phyloP scores from a whole-genome alignment of 176 grass and related monocot species.

The Oryza brachyantha region DNA sequence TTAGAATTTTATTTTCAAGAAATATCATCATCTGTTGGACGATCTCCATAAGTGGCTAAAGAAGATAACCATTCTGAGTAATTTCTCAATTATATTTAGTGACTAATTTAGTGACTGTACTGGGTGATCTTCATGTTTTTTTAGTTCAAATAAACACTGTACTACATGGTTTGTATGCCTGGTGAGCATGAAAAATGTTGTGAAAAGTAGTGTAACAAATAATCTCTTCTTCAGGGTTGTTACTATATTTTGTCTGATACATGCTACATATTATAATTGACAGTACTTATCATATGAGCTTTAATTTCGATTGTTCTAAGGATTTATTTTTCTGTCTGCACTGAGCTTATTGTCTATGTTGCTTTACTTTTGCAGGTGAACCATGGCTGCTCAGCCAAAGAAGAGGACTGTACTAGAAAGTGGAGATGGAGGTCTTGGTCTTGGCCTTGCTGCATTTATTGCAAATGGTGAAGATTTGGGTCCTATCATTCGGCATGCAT shows the following conservation, averaged over 20 bases:
- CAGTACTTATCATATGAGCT: background rate
- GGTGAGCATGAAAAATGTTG: background rate
- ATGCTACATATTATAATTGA: background rate
- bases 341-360: background rate
- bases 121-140: background rate
- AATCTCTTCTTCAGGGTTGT: background rate
- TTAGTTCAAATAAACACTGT: background rate
- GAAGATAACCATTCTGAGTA: too few relatives aligned
- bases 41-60: background rate
- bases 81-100: too few relatives aligned
- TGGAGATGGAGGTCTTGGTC: conserved; percentile 63
- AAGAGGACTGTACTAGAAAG: conserved; percentile 62
- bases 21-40: background rate
- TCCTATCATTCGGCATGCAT: conserved; percentile 68
- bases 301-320: background rate
- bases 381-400: conserved; percentile 61
- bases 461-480: conserved; percentile 88
- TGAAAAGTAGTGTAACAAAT: background rate
- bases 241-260: background rate
- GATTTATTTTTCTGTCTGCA: background rate
- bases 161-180: background rate
- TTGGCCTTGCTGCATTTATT: conserved; percentile 57
- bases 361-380: conserved; percentile 35
- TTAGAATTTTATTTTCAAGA: background rate
- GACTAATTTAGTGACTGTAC: background rate